Evolutionary conservation across 73 alveolate species (phyloP).

Genomic region (Effrenium voratum): DNA sequence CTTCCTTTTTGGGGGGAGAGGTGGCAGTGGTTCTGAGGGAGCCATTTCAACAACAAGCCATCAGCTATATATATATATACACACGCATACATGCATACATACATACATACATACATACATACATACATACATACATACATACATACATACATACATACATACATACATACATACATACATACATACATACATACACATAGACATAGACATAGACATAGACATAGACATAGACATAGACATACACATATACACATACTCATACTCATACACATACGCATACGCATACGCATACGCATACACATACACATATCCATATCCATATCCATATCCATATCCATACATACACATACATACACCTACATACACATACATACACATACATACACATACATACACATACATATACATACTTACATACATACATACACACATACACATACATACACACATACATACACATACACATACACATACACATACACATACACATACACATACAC

Average conservation of each 20-base stretch:
- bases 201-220: too few relatives aligned
- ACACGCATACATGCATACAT: not conserved
- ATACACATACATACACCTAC: not conserved
- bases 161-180: not conserved
- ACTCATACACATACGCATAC: not conserved
- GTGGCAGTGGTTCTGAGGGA: too few relatives aligned
- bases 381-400: conserved; percentile 1
- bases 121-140: not conserved
- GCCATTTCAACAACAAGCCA: too few relatives aligned
- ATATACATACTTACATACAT: not conserved
- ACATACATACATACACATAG: not conserved
- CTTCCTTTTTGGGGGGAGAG: too few relatives aligned
- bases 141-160: not conserved
- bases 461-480: not conserved
- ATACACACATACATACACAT: not conserved
- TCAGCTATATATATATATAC: too few relatives aligned
- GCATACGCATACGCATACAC: not conserved
- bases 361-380: conserved; percentile 1
- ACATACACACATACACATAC: not conserved
- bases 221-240: not conserved
- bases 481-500: conserved; percentile 14
- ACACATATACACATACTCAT: not conserved
- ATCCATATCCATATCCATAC: not conserved
- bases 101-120: not conserved
- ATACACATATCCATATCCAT: not conserved